phyloP scores from a whole-genome alignment of 2,329 filamentous ascomycete species.

The Monilinia aucupariae region DNA sequence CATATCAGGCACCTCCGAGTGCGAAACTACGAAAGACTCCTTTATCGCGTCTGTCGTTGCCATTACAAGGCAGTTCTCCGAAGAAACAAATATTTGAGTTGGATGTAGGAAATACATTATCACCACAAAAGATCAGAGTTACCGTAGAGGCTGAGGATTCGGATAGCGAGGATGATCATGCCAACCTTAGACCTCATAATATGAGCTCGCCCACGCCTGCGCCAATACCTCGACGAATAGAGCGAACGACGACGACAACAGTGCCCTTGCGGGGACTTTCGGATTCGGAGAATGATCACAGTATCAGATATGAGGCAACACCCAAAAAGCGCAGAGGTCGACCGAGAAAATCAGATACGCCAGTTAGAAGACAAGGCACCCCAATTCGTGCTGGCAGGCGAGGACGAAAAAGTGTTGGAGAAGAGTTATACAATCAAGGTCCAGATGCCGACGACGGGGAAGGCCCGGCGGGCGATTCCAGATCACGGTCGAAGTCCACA shows the following conservation, averaged over 20 bases:
- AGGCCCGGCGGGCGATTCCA: conserved; percentile 26
- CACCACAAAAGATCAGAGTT: conserved; percentile 35
- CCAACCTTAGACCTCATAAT: conserved; percentile 18
- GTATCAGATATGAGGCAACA: conserved; percentile 31
- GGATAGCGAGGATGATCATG: conserved; percentile 26
- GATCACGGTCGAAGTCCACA: conserved; percentile 29
- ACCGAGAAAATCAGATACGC: conserved; percentile 40
- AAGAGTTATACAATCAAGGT: conserved; percentile 29
- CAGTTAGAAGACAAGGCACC: conserved; percentile 32
- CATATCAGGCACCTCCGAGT: conserved; percentile 30
- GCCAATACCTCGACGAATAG: conserved; percentile 23
- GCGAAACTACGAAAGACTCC: conserved; percentile 29
- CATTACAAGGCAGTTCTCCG: conserved; percentile 31
- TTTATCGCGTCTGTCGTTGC: conserved; percentile 25
- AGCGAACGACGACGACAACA: conserved; percentile 33
- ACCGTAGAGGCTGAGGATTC: conserved; percentile 35
- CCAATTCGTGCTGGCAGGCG: conserved; percentile 24
- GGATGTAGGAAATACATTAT: conserved; percentile 34
- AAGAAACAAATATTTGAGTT: conserved; percentile 36
- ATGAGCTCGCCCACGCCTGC: conserved; percentile 25
- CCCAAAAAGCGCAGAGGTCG: conserved; percentile 40
- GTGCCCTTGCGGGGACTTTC: conserved; percentile 34
- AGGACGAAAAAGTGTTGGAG: conserved; percentile 29
- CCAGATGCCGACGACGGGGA: conserved; percentile 26
- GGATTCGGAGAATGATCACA: conserved; percentile 30